Conservation (phyloP, 2,329 filamentous ascomycete species). For the Ascochyta viciae-villosae region DNA sequence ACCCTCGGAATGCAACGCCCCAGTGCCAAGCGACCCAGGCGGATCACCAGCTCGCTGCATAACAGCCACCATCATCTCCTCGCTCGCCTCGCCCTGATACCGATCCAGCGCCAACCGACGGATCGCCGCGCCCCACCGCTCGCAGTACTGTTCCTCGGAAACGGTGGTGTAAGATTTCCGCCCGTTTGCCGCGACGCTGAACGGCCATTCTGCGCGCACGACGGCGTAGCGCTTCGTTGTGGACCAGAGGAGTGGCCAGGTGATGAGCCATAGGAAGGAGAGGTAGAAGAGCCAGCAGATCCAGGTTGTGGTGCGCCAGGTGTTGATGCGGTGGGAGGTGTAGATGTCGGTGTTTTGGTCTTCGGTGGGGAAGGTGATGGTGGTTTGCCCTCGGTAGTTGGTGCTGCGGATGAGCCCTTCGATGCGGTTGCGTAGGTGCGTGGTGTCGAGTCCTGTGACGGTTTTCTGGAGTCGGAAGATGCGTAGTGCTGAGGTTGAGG, state of each 20-base stretch:
- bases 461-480: constrained; percentile 51
- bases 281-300: constrained; percentile 70
- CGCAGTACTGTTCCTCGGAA: constrained; percentile 65
- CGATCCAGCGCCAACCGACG: constrained; percentile 65
- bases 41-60: constrained; percentile 54
- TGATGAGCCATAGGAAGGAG: constrained; percentile 71
- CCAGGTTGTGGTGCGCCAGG: constrained; percentile 70
- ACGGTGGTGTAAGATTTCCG: constrained; percentile 58
- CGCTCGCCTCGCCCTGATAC: constrained; percentile 63
- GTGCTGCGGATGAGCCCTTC: constrained; percentile 66
- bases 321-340: constrained; percentile 67
- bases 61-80: constrained; percentile 47
- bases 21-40: constrained; percentile 34
- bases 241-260: constrained; percentile 74
- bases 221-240: constrained; percentile 72
- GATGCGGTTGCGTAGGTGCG: constrained; percentile 60
- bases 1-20: constrained; percentile 39
- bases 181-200: constrained; percentile 51
- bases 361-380: constrained; percentile 66
- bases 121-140: constrained; percentile 68
- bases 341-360: constrained; percentile 68
- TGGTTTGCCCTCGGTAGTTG: constrained; percentile 70
- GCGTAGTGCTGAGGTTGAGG: constrained; percentile 64
- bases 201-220: constrained; percentile 67
- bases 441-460: constrained; percentile 69